Evolutionary conservation across 306 rosid species (phyloP).

Genomic region (Rosa multiflora): DNA sequence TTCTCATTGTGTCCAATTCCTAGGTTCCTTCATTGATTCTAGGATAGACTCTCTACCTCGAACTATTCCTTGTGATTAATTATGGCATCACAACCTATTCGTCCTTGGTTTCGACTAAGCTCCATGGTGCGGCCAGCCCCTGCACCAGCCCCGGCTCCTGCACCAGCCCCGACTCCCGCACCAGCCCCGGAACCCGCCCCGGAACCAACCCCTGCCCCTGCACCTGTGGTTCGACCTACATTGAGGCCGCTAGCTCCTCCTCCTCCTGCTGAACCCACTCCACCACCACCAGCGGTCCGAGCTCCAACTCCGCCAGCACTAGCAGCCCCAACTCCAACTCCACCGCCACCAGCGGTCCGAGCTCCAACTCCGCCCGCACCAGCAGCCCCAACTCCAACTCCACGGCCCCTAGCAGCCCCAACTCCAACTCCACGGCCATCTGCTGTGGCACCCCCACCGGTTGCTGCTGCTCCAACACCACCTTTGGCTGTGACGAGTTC

Average conservation of each 20-base stretch:
- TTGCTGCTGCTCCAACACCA: not conserved
- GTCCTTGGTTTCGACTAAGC: constrained; percentile 64
- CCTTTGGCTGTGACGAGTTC: not conserved
- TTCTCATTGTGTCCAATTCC: constrained; percentile 17
- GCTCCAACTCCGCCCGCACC: not conserved
- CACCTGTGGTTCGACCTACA: constrained; percentile 9
- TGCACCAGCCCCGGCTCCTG: constrained; percentile 12
- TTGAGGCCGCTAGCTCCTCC: not conserved
- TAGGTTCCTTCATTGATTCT: not conserved
- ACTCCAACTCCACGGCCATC: not conserved
- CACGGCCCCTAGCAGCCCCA: constrained; percentile 11
- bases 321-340: not conserved
- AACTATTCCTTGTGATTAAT: constrained; percentile 11
- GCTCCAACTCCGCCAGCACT: not conserved
- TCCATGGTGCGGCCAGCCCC: constrained; percentile 31
- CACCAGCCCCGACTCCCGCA: not conserved
- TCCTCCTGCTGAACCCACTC: constrained; percentile 1
- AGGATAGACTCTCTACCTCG: not conserved
- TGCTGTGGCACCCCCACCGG: constrained; percentile 6
- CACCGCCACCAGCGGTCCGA: constrained; percentile 11
- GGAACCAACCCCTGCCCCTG: constrained; percentile 36
- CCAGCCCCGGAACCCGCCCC: constrained; percentile 14
- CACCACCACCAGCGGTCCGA: not conserved
- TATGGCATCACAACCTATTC: constrained; percentile 61
- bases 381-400: not conserved